phyloP scores from a whole-genome alignment of 345 rosid species.

The Fremontodendron californicum region DNA sequence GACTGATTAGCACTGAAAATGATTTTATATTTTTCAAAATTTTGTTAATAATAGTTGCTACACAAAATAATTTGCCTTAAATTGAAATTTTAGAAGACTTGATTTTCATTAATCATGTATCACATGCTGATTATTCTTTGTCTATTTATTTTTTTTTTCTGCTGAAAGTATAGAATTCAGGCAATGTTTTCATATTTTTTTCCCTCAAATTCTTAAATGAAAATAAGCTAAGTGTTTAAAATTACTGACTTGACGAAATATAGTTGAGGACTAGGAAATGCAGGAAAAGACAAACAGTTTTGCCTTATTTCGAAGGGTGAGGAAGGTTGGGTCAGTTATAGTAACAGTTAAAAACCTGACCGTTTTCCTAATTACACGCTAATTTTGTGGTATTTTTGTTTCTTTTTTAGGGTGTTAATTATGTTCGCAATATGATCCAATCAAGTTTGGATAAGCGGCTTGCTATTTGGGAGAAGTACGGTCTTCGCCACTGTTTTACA shows the following conservation, averaged over 20 bases:
- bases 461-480: constrained; percentile 72
- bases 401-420: constrained; percentile 51
- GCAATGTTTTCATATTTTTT: neutral
- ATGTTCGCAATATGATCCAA: constrained; percentile 46
- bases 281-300: neutral
- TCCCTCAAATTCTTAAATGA: neutral
- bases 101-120: neutral
- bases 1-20: neutral
- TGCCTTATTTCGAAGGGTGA: neutral
- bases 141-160: neutral
- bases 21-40: neutral
- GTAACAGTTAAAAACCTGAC: neutral
- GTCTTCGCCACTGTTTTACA: constrained; percentile 57
- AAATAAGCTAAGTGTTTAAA: neutral
- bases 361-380: neutral
- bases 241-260: neutral
- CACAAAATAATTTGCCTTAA: neutral
- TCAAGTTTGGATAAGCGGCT: constrained; percentile 52
- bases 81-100: neutral
- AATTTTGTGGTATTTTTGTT: neutral
- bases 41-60: neutral
- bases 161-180: neutral
- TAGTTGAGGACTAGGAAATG: neutral
- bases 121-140: neutral
- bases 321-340: too few relatives aligned